Percentiles rank a stretch among this genome's conserved stretches.
These are phyloP conservation scores for Chaetomiaceae sp. DNA, from an alignment of 2,329 filamentous ascomycete genomes.

Conservation along the genomic window DNA sequence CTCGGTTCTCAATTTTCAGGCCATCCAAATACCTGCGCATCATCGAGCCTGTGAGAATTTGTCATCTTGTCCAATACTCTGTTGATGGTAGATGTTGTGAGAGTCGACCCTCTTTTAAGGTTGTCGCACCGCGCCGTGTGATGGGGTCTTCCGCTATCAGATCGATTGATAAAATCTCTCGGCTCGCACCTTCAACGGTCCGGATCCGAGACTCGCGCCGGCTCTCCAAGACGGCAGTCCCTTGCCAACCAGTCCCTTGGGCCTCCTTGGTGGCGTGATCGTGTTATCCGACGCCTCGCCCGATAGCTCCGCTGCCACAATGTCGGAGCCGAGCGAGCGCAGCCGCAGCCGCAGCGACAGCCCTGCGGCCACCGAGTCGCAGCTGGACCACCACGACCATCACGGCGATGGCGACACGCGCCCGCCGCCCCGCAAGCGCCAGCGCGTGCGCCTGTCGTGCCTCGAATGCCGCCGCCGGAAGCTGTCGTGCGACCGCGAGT, in stretches of 20 bases:
- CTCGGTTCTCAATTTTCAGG: not conserved
- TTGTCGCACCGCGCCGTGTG: not conserved
- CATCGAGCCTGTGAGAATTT: not conserved
- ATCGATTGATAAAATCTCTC: conserved; percentile 21
- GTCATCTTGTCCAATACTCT: conserved; percentile 5
- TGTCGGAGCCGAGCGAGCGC: conserved; percentile 28
- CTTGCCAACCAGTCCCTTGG: conserved; percentile 5
- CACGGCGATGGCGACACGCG: conserved; percentile 18
- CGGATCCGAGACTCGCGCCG: not conserved
- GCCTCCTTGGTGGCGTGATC: conserved; percentile 10
- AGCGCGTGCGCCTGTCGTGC: conserved; percentile 56
- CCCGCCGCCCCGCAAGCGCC: conserved; percentile 51
- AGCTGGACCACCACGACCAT: conserved; percentile 3
- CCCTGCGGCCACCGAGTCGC: conserved; percentile 19
- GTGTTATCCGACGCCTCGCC: conserved; percentile 5
- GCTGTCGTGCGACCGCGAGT: conserved; percentile 57
- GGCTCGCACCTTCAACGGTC: not conserved
- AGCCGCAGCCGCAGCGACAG: conserved; percentile 24
- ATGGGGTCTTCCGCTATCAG: conserved; percentile 17
- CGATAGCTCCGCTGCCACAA: conserved; percentile 22
- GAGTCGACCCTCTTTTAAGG: not conserved
- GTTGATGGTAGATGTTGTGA: not conserved
- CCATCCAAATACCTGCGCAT: not conserved
- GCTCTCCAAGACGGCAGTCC: conserved; percentile 2
- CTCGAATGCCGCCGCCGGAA: conserved; percentile 58